Conservation (phyloP, 108 stramenopile species). For the Aureococcus anophagefferens region DNA sequence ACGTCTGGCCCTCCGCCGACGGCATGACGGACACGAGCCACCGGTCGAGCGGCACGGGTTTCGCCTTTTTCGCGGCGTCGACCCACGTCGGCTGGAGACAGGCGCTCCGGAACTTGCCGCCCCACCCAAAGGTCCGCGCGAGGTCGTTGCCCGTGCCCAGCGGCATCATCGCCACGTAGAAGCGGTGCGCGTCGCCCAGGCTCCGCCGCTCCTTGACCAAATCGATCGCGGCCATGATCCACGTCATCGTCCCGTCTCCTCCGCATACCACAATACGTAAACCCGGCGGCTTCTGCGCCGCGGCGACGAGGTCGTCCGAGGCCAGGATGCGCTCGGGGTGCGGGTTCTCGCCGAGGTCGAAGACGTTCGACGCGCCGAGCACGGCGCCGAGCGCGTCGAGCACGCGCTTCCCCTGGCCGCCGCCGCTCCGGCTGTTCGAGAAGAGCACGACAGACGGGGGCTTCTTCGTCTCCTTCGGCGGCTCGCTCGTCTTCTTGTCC, state of each 20-base stretch:
- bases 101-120: constrained; percentile 24
- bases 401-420: neutral
- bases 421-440: neutral
- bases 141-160: constrained; percentile 62
- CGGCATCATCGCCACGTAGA: constrained; percentile 46
- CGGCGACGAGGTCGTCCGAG: neutral
- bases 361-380: neutral
- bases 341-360: neutral
- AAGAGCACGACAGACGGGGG: neutral
- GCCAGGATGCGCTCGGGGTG: neutral
- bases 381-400: neutral
- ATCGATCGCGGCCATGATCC: constrained; percentile 53
- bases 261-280: constrained; percentile 51
- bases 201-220: constrained; percentile 44
- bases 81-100: constrained; percentile 43
- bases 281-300: neutral
- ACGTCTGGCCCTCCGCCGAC: constrained; percentile 4
- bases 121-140: constrained; percentile 52
- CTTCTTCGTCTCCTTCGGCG: too few species aligned
- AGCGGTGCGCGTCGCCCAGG: constrained; percentile 10
- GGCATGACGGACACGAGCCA: constrained; percentile 33
- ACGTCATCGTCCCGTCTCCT: constrained; percentile 62
- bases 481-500: too few species aligned
- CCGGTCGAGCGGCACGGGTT: constrained; percentile 36
- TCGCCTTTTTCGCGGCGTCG: constrained; percentile 29